Base-by-base conservation (phyloP, 192 early-diverging fungal genomes). In the Coemansia sp. region DNA sequence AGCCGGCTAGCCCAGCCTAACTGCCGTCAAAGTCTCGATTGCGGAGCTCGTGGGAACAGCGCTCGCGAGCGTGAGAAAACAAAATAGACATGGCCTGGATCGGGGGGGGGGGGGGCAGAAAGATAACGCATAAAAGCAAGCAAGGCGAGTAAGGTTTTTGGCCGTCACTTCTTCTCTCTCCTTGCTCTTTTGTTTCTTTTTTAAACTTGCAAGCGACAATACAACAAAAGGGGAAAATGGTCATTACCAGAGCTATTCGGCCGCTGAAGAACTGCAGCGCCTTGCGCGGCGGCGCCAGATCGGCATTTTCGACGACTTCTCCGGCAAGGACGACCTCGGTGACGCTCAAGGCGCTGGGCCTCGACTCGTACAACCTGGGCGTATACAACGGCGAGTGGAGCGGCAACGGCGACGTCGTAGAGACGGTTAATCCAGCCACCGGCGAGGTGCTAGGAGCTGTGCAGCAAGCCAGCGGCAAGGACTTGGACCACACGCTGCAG, bases 371-470 rank as follows among this genome's bases (percentile, higher is more conserved):
- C 42, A 91, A 91, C 76, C 83, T 85, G 56, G 89, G 89, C 60
- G 89, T 91, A 21, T 91, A 83, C 75, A 81, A 91, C 81, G 89
- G 89, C 62, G 64, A 78, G 56, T 91, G 89, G 89, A 78, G 77
- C 48, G 88, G 87, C 54, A 83, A 80, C 52, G 87, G 86, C 24
- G 70, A 77, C 21, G 70, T 86, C 7, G 72, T 86, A 43, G 83
- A 87, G 42, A 86, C 88, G 2, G 60, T 83, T 57, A 88, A 83
- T 72, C 88, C 89, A 24, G 90, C 88, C n/a, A 92, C 92, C 37
- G 90, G 91, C 77, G 84, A 91, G 56, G 81, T 91, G 29, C 88
- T 97, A 55, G 95, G 87, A 35, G 78, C 84, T 53, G 90, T 95
- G 21, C 81, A 83, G 39, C 87, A 86, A 9, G 93, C 84, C 50